A percentile compares a stretch with the other conserved stretches of the same genome.
Evolutionary conservation across 257 asterid genomes (phyloP).

Genomic region (Petunia secreta): DNA sequence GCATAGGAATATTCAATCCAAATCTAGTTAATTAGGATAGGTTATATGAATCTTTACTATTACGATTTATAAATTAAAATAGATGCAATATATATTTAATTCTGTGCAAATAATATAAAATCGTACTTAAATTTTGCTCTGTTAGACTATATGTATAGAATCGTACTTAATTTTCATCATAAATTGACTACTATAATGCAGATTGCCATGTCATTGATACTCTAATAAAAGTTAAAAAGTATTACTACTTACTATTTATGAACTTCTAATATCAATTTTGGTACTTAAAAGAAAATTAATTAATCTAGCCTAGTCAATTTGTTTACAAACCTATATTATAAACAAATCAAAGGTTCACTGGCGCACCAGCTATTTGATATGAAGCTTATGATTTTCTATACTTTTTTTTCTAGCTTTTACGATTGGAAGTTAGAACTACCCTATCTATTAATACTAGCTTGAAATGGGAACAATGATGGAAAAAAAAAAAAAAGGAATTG

Average conservation of each 20-base stretch:
- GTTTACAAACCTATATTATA: neutral
- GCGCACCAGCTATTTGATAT: neutral
- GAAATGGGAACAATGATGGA: neutral
- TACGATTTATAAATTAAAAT: too few species aligned
- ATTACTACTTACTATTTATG: neutral
- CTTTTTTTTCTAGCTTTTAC: neutral
- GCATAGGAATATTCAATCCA: too few species aligned
- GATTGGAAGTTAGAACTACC: conserved; percentile 21
- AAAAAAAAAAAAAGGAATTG: neutral
- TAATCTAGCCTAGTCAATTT: neutral
- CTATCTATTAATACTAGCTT: neutral
- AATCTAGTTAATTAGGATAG: too few species aligned
- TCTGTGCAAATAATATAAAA: too few species aligned
- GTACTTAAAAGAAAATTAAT: neutral
- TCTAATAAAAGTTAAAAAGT: neutral
- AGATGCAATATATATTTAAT: too few species aligned
- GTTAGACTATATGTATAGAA: too few species aligned
- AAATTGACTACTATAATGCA: neutral
- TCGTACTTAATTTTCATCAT: neutral
- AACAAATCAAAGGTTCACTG: neutral
- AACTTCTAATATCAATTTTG: neutral
- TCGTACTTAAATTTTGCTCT: too few species aligned
- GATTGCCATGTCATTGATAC: too few species aligned
- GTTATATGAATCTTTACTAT: too few species aligned
- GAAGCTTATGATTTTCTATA: neutral